Evolutionary conservation across 768 basidiomycete genomes (phyloP).

Genomic region (Serendipita indica): DNA sequence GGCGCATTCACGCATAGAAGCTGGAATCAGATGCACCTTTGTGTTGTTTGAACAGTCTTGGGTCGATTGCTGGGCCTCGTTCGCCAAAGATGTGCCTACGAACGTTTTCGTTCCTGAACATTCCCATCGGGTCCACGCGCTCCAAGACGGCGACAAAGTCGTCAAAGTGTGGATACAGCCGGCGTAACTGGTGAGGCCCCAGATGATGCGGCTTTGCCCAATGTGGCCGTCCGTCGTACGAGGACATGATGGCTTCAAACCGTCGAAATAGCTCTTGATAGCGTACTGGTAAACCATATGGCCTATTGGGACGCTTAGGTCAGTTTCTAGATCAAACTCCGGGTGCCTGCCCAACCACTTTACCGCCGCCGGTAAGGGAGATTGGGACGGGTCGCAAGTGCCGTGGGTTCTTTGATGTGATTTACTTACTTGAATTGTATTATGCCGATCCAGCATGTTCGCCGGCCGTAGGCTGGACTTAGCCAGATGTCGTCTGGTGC

Average conservation of each 20-base stretch:
- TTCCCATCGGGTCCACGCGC: slow-evolving; percentile 39
- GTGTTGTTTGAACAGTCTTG: slow-evolving; percentile 34
- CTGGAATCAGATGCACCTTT: background rate
- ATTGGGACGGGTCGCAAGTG: no score
- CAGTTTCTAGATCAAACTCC: background rate
- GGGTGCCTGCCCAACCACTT: no score
- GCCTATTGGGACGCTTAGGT: no score
- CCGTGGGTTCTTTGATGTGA: background rate
- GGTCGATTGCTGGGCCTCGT: slow-evolving; percentile 22
- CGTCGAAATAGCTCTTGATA: slow-evolving; percentile 63
- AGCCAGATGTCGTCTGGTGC: slow-evolving; percentile 87
- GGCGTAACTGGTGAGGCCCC: slow-evolving; percentile 43
- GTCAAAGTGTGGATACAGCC: slow-evolving; percentile 67
- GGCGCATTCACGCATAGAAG: background rate
- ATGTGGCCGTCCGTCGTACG: slow-evolving; percentile 73
- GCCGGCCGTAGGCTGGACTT: slow-evolving; percentile 65
- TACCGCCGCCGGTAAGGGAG: no score
- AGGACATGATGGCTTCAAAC: slow-evolving; percentile 57
- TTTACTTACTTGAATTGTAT: slow-evolving; percentile 81
- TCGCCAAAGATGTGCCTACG: slow-evolving; percentile 72
- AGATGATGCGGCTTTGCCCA: slow-evolving; percentile 90
- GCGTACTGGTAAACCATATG: slow-evolving; percentile 69
- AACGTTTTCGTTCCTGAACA: slow-evolving; percentile 78
- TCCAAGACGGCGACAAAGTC: slow-evolving; percentile 56
- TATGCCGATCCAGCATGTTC: slow-evolving; percentile 90